These are phyloP conservation scores for Fusarium redolens DNA, from an alignment of 2,329 filamentous ascomycete species.

Conservation along the genomic window DNA sequence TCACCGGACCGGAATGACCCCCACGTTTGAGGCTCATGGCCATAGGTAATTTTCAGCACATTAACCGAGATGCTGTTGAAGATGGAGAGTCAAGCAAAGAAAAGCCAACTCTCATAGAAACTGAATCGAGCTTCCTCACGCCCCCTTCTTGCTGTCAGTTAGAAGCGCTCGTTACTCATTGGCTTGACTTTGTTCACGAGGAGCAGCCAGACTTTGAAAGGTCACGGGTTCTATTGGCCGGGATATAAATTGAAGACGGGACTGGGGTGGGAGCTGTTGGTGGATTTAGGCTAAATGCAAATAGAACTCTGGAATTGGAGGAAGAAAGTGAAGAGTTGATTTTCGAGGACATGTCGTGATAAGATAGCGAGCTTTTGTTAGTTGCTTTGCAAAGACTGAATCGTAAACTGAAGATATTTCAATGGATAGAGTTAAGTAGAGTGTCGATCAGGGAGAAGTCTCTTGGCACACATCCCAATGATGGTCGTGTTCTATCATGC, in stretches of 20 bases:
- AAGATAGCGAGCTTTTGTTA: not conserved
- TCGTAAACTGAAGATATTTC: not conserved
- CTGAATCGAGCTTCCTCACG: not conserved
- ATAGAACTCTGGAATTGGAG: slow-evolving; percentile 4
- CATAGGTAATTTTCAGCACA: not conserved
- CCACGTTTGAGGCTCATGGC: slow-evolving; percentile 5
- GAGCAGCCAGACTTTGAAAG: slow-evolving; percentile 13
- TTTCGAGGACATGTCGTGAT: not conserved
- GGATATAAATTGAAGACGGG: slow-evolving; percentile 22
- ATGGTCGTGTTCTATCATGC: not conserved
- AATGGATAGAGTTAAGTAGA: not conserved
- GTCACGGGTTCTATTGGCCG: slow-evolving; percentile 29
- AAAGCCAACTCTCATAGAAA: not conserved
- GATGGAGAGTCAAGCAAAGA: not conserved
- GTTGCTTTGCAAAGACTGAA: not conserved
- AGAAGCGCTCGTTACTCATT: slow-evolving; percentile 43
- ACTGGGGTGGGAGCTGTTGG: slow-evolving; percentile 1
- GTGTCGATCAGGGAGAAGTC: slow-evolving; percentile 2
- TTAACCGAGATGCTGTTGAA: not conserved
- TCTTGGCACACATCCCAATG: not conserved
- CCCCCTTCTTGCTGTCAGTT: slow-evolving; percentile 3
- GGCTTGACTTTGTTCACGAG: slow-evolving; percentile 34
- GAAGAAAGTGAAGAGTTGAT: not conserved
- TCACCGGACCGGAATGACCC: not conserved
- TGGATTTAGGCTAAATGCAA: slow-evolving; percentile 40